Conservation (phyloP, 805 yeast genomes). For the Hanseniaspora nectarophila region DNA sequence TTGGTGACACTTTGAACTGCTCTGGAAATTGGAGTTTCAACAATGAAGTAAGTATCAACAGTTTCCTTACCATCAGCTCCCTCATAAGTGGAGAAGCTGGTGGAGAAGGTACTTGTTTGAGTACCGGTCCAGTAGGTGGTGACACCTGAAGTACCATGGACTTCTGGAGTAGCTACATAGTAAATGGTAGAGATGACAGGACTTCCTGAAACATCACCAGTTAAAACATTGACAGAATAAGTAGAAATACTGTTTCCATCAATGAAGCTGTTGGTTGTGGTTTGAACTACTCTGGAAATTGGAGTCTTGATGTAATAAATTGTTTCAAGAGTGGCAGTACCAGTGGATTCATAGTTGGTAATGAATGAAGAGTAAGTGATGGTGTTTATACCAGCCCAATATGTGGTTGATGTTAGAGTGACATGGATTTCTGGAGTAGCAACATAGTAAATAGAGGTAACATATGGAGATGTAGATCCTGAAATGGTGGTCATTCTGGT, state of each 20-base stretch:
- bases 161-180: constrained; percentile 18
- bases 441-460: constrained; percentile 17
- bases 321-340: constrained; percentile 15
- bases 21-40: constrained; percentile 17
- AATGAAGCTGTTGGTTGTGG: constrained; percentile 8
- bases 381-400: constrained; percentile 15
- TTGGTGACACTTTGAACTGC: background rate
- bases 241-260: constrained; percentile 13
- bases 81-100: constrained; percentile 14
- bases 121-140: constrained; percentile 8
- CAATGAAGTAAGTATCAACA: constrained; percentile 16
- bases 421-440: constrained; percentile 16
- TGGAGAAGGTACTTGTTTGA: constrained; percentile 12
- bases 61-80: constrained; percentile 17
- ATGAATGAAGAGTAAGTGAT: constrained; percentile 15
- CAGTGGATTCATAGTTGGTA: constrained; percentile 16
- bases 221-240: constrained; percentile 10
- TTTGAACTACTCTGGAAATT: constrained; percentile 1
- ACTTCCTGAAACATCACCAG: constrained; percentile 6
- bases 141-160: background rate
- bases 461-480: background rate
- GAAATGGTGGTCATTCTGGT: background rate
- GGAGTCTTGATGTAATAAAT: constrained; percentile 18
- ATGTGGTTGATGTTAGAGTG: background rate
- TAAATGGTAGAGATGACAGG: constrained; percentile 17